phyloP scores from a whole-genome alignment of 2,329 filamentous ascomycete genomes.

The Microsporum ferrugineum region DNA sequence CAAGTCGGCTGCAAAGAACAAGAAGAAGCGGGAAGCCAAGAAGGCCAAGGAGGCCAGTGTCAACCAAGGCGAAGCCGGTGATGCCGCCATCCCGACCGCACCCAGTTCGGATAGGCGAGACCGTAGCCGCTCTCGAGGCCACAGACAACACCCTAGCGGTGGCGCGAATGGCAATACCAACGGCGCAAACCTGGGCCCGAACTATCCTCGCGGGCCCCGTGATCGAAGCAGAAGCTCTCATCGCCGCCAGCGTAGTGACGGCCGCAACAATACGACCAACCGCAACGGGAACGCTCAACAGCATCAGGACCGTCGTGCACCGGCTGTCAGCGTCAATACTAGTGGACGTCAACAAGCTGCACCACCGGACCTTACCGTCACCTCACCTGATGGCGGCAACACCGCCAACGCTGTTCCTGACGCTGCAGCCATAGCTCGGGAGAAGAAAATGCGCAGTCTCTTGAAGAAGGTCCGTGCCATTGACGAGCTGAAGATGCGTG shows the following conservation, averaged over 20 bases:
- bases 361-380: constrained; percentile 25
- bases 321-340: constrained; percentile 20
- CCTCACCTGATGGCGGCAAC: constrained; percentile 14
- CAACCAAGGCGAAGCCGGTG: constrained; percentile 26
- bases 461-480: constrained; percentile 97
- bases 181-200: constrained; percentile 21
- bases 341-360: constrained; percentile 19
- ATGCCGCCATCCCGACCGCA: neutral
- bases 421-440: constrained; percentile 38
- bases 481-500: constrained; percentile 94
- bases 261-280: constrained; percentile 11
- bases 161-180: constrained; percentile 22
- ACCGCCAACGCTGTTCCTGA: constrained; percentile 20
- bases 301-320: constrained; percentile 5
- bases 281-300: constrained; percentile 5
- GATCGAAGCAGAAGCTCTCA: constrained; percentile 23
- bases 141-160: constrained; percentile 25
- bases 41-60: constrained; percentile 63
- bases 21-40: constrained; percentile 94
- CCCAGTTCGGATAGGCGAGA: constrained; percentile 51
- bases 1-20: constrained; percentile 85
- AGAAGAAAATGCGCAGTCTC: constrained; percentile 88
- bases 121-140: constrained; percentile 41
- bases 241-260: constrained; percentile 20
- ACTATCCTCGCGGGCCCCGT: constrained; percentile 20